Evolutionary conservation across 2,329 filamentous ascomycete genomes (phyloP).

Genomic region (Colletotrichum sp.): DNA sequence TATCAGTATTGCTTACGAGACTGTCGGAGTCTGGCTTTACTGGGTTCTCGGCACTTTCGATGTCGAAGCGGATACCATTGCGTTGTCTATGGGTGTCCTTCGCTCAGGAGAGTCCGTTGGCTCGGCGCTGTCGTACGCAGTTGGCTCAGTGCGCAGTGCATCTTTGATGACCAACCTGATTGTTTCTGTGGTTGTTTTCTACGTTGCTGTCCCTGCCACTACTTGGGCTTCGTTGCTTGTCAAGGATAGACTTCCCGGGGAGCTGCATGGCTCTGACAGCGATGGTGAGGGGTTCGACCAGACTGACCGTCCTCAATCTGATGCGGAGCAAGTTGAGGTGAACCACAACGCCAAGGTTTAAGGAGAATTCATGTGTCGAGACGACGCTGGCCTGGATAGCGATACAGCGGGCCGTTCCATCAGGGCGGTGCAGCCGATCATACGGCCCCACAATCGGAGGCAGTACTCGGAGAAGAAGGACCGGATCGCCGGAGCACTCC

Average conservation of each 20-base stretch:
- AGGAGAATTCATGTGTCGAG: not conserved
- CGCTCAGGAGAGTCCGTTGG: constrained; percentile 54
- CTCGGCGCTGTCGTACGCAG: constrained; percentile 49
- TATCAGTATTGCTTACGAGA: constrained; percentile 1
- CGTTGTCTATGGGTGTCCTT: constrained; percentile 51
- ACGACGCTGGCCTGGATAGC: rapidly evolving
- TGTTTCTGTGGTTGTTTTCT: constrained; percentile 52
- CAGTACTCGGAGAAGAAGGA: not conserved
- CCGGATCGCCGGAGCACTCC: not conserved
- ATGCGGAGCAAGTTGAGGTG: not conserved
- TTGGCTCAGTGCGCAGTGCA: constrained; percentile 49
- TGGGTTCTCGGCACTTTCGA: constrained; percentile 56
- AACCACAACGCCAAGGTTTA: not conserved
- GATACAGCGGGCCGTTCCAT: not conserved
- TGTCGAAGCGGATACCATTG: constrained; percentile 53
- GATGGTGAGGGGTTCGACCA: not conserved
- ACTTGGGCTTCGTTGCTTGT: constrained; percentile 1
- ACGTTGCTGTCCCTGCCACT: constrained; percentile 25
- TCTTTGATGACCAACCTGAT: constrained; percentile 52
- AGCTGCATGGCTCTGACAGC: not conserved
- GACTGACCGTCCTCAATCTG: not conserved
- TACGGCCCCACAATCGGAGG: not conserved
- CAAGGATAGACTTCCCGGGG: not conserved
- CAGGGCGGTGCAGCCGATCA: not conserved
- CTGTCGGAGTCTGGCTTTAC: constrained; percentile 43